A percentile compares a stretch with the other conserved stretches of the same genome.
Conservation (phyloP, 2,329 filamentous ascomycete genomes). For the Apiospora hydei region DNA sequence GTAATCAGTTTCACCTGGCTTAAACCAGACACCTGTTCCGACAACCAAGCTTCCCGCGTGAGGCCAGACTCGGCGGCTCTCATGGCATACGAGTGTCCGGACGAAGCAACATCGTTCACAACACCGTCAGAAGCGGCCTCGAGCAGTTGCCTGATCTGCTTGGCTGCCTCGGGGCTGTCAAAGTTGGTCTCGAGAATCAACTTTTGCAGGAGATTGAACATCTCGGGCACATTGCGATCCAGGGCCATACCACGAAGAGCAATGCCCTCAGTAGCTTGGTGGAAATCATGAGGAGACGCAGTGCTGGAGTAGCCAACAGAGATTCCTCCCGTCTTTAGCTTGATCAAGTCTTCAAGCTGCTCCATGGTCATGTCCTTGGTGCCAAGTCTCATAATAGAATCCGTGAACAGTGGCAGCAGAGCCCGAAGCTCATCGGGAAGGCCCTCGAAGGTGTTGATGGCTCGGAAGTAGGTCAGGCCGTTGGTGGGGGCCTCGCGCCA, state of each 20-base stretch:
- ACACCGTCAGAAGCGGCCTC: constrained; percentile 89
- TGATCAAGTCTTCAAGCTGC: constrained; percentile 93
- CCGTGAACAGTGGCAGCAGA: constrained; percentile 88
- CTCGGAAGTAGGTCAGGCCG: constrained; percentile 93
- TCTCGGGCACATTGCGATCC: constrained; percentile 86
- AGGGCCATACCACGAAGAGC: constrained; percentile 86
- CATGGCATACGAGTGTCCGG: constrained; percentile 86
- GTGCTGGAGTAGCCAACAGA: constrained; percentile 85
- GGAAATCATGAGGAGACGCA: constrained; percentile 76
- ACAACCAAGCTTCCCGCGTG: constrained; percentile 73
- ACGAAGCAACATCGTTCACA: constrained; percentile 89
- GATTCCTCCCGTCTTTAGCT: constrained; percentile 92
- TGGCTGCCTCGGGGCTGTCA: constrained; percentile 79
- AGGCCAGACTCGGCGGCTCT: constrained; percentile 83
- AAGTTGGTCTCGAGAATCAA: constrained; percentile 91
- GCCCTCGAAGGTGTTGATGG: constrained; percentile 79
- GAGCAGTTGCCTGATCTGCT: constrained; percentile 84
- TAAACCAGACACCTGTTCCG: constrained; percentile 88
- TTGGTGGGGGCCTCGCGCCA: constrained; percentile 96
- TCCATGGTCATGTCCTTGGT: constrained; percentile 91
- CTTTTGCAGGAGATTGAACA: constrained; percentile 85
- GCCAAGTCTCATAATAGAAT: constrained; percentile 90
- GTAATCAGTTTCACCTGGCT: constrained; percentile 88
- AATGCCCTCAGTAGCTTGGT: constrained; percentile 79
- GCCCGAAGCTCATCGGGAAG: constrained; percentile 85